A percentile compares a stretch with the other conserved stretches of the same genome.
Conservation (phyloP, 441 rosid species). For the Gossypium gossypioides region DNA sequence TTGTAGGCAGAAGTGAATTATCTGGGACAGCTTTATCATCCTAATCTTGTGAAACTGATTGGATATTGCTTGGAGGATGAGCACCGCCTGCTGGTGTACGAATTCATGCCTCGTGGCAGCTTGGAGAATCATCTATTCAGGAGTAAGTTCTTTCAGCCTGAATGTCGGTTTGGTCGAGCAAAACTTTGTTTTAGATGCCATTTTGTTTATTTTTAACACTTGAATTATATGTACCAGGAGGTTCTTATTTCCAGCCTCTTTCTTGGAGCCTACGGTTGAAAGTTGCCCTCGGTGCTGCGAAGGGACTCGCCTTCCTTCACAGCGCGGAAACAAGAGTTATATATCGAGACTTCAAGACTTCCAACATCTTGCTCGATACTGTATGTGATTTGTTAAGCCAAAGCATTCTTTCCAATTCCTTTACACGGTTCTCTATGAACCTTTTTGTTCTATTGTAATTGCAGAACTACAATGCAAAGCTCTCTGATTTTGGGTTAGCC, state of each 20-base stretch:
- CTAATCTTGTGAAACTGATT: constrained; percentile 70
- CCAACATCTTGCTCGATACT: constrained; percentile 70
- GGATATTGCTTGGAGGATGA: constrained; percentile 91
- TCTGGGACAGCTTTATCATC: constrained; percentile 69
- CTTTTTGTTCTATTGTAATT: constrained; percentile 10
- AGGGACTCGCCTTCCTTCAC: constrained; percentile 87
- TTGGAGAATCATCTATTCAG: constrained; percentile 84
- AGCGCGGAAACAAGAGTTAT: constrained; percentile 60
- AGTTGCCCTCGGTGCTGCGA: constrained; percentile 82
- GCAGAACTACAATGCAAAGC: constrained; percentile 80
- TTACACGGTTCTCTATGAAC: constrained; percentile 7
- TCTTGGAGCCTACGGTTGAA: constrained; percentile 79
- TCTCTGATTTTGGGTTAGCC: constrained; percentile 88
- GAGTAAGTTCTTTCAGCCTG: constrained; percentile 36
- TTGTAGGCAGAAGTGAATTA: constrained; percentile 75
- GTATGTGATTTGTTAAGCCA: constrained; percentile 29
- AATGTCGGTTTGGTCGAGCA: neutral
- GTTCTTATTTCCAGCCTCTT: constrained; percentile 78
- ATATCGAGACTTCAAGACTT: constrained; percentile 77
- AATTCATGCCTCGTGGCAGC: constrained; percentile 90
- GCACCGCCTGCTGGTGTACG: constrained; percentile 73
- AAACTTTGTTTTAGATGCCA: neutral
- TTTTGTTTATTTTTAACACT: neutral
- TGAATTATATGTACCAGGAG: constrained; percentile 39
- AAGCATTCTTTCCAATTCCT: neutral